Evolutionary conservation across 768 basidiomycete genomes (phyloP), one percentile per base, ranked within the genome.

Genomic region (Filobasidium floriforme): DNA sequence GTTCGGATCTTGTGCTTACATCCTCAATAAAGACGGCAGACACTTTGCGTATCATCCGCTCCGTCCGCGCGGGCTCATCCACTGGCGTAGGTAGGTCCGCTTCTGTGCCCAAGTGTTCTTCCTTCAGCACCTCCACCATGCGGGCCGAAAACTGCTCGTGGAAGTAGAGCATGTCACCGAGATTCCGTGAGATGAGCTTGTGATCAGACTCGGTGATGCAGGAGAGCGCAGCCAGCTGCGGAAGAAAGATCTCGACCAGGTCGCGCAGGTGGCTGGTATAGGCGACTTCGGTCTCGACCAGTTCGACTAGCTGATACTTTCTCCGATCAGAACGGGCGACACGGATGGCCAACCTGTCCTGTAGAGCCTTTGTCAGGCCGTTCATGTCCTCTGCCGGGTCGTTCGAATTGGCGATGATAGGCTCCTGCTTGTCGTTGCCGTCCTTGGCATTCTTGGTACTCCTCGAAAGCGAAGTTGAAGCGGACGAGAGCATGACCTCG

Each of bases 261-360:
- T 84, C 84, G 67, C 86, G 84, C 72, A 97, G 79, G 78, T 93
- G 91, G 61, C 82, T 76, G 10, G 92, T 82, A 76, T 97, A 98
- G 7, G 85, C 85, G 22, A 85, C 81, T 80, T 98, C 94, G 0
- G 92, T 93, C 65, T 84, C 82, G 28, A 97, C 82, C 46, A 98
- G 81, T 79, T 97, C 94, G 70, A 85, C 82, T 60, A 97, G 83
- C 7, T 90, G 88, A 72, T 96, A 87, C 69, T 84, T 87, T 15
- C 77, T 64, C 60, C 75, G 77, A 67, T 78, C 77, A 52, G 72
- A 67, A 40, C 61, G 59, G 12, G 32, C 41, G 40, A 73, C 43
- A 43, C 61, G 55, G 12, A 37, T 49, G 7, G 32, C 57, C n/a
- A 60, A 10, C 41, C 60, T 60, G n/a, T 60, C 66, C 46, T 73